Evolutionary conservation across 768 basidiomycete genomes (phyloP).

Genomic region (Wakefieldia striispora): DNA sequence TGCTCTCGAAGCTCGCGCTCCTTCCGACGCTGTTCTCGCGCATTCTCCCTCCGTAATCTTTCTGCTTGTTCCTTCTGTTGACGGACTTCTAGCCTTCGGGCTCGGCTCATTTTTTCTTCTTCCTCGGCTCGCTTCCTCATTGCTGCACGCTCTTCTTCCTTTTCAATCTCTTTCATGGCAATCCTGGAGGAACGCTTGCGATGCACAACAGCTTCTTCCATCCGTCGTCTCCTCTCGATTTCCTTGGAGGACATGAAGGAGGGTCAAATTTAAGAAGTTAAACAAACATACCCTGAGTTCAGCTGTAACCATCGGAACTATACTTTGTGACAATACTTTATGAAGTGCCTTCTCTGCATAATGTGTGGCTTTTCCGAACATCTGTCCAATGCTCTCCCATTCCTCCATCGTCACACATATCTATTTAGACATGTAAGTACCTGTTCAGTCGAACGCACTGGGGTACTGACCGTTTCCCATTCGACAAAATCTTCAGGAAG

Average conservation of each 20-base stretch:
- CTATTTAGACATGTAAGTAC: constrained; percentile 37
- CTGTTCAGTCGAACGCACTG: background rate
- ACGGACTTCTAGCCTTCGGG: constrained; percentile 55
- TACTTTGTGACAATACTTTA: constrained; percentile 58
- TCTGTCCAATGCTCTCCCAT: constrained; percentile 79
- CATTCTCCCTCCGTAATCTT: constrained; percentile 52
- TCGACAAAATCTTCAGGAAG: constrained; percentile 64
- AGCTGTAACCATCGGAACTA: constrained; percentile 69
- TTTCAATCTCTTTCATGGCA: constrained; percentile 75
- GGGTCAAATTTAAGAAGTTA: background rate
- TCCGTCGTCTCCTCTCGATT: constrained; percentile 53
- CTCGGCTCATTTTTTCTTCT: constrained; percentile 63
- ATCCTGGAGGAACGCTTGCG: constrained; percentile 92
- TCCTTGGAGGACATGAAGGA: constrained; percentile 43
- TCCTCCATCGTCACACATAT: constrained; percentile 81
- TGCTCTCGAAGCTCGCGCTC: constrained; percentile 35
- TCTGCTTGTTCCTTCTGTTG: constrained; percentile 57
- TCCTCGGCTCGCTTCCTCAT: constrained; percentile 64
- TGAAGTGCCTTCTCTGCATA: constrained; percentile 79
- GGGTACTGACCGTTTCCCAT: constrained; percentile 83
- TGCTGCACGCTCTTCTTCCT: constrained; percentile 64
- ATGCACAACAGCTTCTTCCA: constrained; percentile 76
- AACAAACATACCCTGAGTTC: constrained; percentile 53
- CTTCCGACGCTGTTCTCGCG: constrained; percentile 49
- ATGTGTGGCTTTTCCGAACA: constrained; percentile 73